A percentile compares a stretch with the other conserved stretches of the same genome.
Evolutionary conservation across 768 basidiomycete species (phyloP).

Genomic region (Hemileccinum rubropunctum): DNA sequence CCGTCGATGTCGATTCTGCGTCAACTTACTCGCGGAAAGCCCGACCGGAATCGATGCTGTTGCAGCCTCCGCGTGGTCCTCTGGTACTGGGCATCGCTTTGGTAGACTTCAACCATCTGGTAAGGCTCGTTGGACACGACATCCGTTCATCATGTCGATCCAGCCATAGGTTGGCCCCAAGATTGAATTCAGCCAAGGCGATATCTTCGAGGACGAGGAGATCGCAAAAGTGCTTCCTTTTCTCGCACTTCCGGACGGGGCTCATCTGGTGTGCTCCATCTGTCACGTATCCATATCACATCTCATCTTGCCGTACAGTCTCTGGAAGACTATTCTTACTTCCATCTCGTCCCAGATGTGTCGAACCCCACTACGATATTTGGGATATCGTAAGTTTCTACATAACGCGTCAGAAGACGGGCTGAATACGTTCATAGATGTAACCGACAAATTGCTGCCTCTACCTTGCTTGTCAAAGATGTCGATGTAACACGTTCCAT

Average conservation of each 20-base stretch:
- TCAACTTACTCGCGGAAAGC: slow-evolving; percentile 60
- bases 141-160: slow-evolving; percentile 13
- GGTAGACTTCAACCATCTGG: slow-evolving; percentile 95
- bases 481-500: slow-evolving; percentile 91
- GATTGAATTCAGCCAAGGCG: slow-evolving; percentile 80
- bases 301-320: slow-evolving; percentile 15
- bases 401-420: neutral
- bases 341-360: slow-evolving; percentile 79
- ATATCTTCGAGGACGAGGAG: slow-evolving; percentile 83
- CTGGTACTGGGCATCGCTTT: slow-evolving; percentile 84
- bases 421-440: slow-evolving; percentile 49
- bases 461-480: slow-evolving; percentile 71
- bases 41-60: slow-evolving; percentile 74
- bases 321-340: slow-evolving; percentile 92
- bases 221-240: slow-evolving; percentile 86
- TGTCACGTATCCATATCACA: slow-evolving; percentile 4
- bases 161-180: slow-evolving; percentile 77
- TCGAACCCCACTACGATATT: slow-evolving; percentile 81
- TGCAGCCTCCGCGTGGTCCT: slow-evolving; percentile 53
- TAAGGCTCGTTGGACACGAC: slow-evolving; percentile 33
- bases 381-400: slow-evolving; percentile 75
- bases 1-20: slow-evolving; percentile 54
- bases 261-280: slow-evolving; percentile 66
- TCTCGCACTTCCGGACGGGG: slow-evolving; percentile 94
- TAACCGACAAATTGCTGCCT: slow-evolving; percentile 89